Percentiles rank a stretch among this genome's conserved stretches.
Conservation (phyloP, 306 rosid species). For the Phaseolus lunatus region DNA sequence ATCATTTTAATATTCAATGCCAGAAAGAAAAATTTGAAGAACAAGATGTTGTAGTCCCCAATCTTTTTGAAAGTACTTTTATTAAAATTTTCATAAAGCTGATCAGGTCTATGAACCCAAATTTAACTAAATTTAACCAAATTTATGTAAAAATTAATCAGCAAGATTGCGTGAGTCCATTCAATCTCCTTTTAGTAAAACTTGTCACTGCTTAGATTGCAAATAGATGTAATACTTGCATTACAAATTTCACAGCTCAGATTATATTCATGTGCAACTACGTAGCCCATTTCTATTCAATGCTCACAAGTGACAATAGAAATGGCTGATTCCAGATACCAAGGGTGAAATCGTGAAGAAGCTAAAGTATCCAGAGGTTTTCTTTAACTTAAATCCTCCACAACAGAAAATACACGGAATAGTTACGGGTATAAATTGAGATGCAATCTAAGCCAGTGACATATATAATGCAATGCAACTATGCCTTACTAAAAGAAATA, state of each 20-base stretch:
- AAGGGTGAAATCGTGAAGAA: background rate
- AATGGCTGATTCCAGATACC: background rate
- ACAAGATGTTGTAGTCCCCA: too few species aligned
- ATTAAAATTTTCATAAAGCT: background rate
- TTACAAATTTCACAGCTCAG: background rate
- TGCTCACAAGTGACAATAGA: constrained; percentile 21
- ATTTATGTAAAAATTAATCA: constrained; percentile 1
- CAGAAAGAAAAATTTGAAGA: too few species aligned
- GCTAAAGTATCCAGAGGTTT: background rate
- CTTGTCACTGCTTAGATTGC: constrained; percentile 8
- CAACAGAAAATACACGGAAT: background rate
- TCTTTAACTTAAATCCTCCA: constrained; percentile 1
- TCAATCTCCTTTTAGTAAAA: constrained; percentile 14
- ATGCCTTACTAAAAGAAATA: constrained; percentile 3
- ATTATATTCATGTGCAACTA: constrained; percentile 5
- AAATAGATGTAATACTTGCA: background rate
- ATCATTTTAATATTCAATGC: too few species aligned
- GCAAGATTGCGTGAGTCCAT: constrained; percentile 18
- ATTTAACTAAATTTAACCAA: background rate
- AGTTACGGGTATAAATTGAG: background rate
- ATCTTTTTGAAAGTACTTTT: too few species aligned
- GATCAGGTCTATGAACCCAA: constrained; percentile 3
- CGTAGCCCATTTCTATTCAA: constrained; percentile 1
- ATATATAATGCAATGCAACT: background rate
- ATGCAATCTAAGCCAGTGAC: constrained; percentile 16